Evolutionary conservation across 2,329 filamentous ascomycete species (phyloP).

Genomic region (Zelopaecilomyces penicillatus): DNA sequence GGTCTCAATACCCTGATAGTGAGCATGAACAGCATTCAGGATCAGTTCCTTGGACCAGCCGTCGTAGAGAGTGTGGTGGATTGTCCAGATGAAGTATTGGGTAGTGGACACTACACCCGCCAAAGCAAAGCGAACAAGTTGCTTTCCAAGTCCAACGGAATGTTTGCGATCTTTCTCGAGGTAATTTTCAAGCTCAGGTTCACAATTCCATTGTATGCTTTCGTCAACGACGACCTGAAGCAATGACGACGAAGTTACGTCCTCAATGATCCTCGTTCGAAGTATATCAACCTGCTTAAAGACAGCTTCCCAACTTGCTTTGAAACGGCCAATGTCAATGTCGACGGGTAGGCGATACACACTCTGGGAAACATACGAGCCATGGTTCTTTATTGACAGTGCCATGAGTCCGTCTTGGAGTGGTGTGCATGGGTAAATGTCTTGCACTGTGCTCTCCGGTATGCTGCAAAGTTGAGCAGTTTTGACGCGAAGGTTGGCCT

Average conservation of each 20-base stretch:
- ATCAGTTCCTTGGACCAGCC: slow-evolving; percentile 33
- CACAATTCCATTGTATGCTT: background rate
- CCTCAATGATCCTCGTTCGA: background rate
- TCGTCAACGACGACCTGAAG: slow-evolving; percentile 1
- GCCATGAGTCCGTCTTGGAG: slow-evolving; percentile 29
- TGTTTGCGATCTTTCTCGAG: background rate
- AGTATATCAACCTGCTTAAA: background rate
- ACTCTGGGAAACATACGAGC: background rate
- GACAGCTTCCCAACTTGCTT: slow-evolving; percentile 6
- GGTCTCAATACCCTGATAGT: background rate
- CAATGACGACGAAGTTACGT: background rate
- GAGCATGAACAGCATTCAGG: background rate
- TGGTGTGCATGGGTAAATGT: slow-evolving; percentile 28
- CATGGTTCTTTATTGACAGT: slow-evolving; percentile 14
- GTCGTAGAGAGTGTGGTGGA: slow-evolving; percentile 38
- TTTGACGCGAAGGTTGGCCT: background rate
- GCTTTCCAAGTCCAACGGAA: background rate
- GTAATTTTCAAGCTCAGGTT: background rate
- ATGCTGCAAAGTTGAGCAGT: background rate
- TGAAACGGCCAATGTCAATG: slow-evolving; percentile 1
- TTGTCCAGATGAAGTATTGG: slow-evolving; percentile 1
- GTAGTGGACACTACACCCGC: background rate
- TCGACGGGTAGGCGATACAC: background rate
- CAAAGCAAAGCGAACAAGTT: background rate
- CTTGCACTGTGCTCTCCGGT: slow-evolving; percentile 14